Conservation (phyloP, 495 filamentous ascomycete genomes). For the Copromyces sp. region DNA sequence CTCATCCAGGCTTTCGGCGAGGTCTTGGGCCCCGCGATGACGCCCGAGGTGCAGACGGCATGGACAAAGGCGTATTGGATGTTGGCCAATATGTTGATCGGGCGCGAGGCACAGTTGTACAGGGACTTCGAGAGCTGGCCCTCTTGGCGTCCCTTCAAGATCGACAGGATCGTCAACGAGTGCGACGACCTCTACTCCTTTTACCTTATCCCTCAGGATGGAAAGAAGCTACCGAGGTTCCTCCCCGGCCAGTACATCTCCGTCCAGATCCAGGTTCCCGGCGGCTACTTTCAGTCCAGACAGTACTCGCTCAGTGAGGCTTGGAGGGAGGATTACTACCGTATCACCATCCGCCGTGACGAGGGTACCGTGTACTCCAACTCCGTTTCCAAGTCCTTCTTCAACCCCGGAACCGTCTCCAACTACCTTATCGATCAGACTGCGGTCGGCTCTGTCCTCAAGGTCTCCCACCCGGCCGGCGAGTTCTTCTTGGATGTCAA, state of each 20-base stretch:
- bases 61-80: constrained; percentile 65
- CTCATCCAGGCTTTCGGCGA: constrained; percentile 56
- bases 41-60: constrained; percentile 50
- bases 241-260: constrained; percentile 63
- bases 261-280: constrained; percentile 46
- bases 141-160: constrained; percentile 56
- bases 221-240: constrained; percentile 47
- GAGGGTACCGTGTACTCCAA: constrained; percentile 36
- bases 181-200: constrained; percentile 58
- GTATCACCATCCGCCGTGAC: constrained; percentile 64
- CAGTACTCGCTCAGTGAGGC: constrained; percentile 65
- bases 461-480: constrained; percentile 57
- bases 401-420: constrained; percentile 53
- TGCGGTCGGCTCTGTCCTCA: constrained; percentile 47
- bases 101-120: constrained; percentile 51
- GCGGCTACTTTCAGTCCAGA: constrained; percentile 49
- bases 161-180: constrained; percentile 52
- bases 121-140: constrained; percentile 45
- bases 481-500: constrained; percentile 55
- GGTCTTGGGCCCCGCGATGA: constrained; percentile 57
- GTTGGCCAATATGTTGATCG: constrained; percentile 61
- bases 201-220: constrained; percentile 58
- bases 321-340: constrained; percentile 48
- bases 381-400: constrained; percentile 25
- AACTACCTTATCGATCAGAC: constrained; percentile 57